These are phyloP conservation scores for Lepidium didymum DNA, from an alignment of 345 rosid species.

Conservation along the genomic window DNA sequence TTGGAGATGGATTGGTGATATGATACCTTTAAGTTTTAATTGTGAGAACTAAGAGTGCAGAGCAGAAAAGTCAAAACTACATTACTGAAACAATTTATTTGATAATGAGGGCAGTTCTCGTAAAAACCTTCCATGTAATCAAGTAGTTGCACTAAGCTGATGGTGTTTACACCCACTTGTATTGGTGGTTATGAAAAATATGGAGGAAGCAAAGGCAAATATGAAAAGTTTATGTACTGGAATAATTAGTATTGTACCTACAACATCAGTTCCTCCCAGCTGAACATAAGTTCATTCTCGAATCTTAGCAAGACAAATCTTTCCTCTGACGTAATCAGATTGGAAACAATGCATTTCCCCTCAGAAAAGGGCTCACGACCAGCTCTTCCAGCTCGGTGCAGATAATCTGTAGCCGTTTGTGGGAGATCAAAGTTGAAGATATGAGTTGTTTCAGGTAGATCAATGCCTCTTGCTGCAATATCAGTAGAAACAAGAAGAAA, in stretches of 20 bases:
- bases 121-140: background rate
- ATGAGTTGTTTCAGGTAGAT: conserved; percentile 84
- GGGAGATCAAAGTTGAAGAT: conserved; percentile 91
- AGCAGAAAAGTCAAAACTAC: background rate
- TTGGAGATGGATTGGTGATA: conserved; percentile 64
- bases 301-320: conserved; percentile 79
- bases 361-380: conserved; percentile 92
- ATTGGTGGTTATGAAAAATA: background rate
- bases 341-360: conserved; percentile 60
- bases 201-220: background rate
- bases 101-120: background rate
- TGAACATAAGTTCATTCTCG: conserved; percentile 79
- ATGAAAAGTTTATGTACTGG: conserved; percentile 1
- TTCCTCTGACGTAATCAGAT: conserved; percentile 60
- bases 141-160: background rate
- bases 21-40: conserved; percentile 25
- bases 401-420: conserved; percentile 67
- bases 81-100: background rate
- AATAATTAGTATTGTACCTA: conserved; percentile 14
- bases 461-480: conserved; percentile 90
- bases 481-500: conserved; percentile 87
- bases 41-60: conserved; percentile 17
- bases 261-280: conserved; percentile 47
- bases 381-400: conserved; percentile 91
- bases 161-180: background rate